phyloP scores from a whole-genome alignment of 1,139 yeast species.

The Zhuliangozyma parablackwelliae region DNA sequence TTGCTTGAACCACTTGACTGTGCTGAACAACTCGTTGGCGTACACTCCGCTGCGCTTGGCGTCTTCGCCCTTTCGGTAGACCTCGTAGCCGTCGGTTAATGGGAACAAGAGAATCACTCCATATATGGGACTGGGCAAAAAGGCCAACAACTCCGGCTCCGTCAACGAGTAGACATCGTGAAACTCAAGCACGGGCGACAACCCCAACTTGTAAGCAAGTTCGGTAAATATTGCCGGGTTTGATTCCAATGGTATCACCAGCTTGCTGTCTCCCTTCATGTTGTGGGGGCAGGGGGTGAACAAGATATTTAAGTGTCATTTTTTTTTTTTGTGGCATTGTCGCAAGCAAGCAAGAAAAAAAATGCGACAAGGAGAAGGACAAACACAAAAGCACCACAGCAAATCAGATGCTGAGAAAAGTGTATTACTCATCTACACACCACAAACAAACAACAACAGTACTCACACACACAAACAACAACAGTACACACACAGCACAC shows the following conservation, averaged over 20 bases:
- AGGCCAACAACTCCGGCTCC: conserved; percentile 71
- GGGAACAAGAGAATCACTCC: conserved; percentile 83
- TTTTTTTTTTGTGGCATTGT: too few relatives aligned
- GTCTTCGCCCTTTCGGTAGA: conserved; percentile 37
- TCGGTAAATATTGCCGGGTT: conserved; percentile 82
- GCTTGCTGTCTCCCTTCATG: conserved; percentile 7
- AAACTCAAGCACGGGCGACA: conserved; percentile 56
- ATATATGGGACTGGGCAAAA: conserved; percentile 76
- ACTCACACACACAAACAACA: too few relatives aligned
- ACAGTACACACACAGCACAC: too few relatives aligned
- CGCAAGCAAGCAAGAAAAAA: too few relatives aligned
- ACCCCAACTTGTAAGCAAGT: conserved; percentile 65
- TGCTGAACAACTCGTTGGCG: conserved; percentile 14
- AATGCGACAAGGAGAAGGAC: too few relatives aligned
- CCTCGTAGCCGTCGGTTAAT: conserved; percentile 58
- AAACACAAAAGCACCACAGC: too few relatives aligned
- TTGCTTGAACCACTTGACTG: conserved; percentile 71
- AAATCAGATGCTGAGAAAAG: too few relatives aligned
- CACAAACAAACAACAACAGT: too few relatives aligned
- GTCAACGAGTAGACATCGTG: conserved; percentile 81
- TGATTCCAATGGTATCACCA: conserved; percentile 82
- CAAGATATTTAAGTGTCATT: too few relatives aligned
- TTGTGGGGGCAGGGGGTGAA: too few relatives aligned
- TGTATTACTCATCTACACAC: too few relatives aligned
- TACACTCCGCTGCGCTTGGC: conserved; percentile 3